These are phyloP conservation scores for Trametes cubensis DNA, from an alignment of 768 basidiomycete genomes.

Conservation along the genomic window DNA sequence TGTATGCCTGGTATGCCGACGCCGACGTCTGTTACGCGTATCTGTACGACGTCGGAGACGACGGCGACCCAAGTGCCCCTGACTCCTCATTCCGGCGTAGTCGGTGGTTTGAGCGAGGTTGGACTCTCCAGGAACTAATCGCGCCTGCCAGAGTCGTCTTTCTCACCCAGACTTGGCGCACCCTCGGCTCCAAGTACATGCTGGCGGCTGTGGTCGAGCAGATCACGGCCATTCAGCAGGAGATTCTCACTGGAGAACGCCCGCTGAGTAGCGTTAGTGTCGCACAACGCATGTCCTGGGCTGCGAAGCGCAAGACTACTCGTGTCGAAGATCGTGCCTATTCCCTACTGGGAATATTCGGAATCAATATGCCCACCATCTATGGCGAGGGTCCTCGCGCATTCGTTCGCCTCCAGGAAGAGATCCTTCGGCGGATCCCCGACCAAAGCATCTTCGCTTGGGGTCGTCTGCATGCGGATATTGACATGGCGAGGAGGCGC, in stretches of 20 bases:
- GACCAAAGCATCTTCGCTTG: slow-evolving; percentile 1
- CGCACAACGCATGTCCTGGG: neutral
- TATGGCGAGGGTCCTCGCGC: neutral
- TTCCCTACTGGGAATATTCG: neutral
- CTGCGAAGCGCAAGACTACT: neutral
- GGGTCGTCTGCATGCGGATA: neutral
- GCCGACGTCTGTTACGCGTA: neutral
- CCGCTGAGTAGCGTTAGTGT: neutral
- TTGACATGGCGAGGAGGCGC: neutral
- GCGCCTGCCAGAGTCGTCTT: neutral
- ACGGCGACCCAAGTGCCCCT: neutral
- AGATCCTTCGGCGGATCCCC: neutral
- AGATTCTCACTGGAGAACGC: neutral
- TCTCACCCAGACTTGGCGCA: neutral
- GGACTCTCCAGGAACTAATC: neutral
- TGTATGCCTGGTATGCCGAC: neutral
- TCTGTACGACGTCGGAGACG: neutral
- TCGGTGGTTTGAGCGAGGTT: neutral
- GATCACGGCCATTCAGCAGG: neutral
- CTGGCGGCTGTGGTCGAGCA: neutral
- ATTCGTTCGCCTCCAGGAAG: neutral
- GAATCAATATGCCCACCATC: neutral
- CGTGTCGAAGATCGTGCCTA: neutral
- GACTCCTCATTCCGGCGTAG: neutral
- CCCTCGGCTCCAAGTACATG: neutral